Conservation (phyloP, 2,329 filamentous ascomycete species). For the Nemania serpens region DNA sequence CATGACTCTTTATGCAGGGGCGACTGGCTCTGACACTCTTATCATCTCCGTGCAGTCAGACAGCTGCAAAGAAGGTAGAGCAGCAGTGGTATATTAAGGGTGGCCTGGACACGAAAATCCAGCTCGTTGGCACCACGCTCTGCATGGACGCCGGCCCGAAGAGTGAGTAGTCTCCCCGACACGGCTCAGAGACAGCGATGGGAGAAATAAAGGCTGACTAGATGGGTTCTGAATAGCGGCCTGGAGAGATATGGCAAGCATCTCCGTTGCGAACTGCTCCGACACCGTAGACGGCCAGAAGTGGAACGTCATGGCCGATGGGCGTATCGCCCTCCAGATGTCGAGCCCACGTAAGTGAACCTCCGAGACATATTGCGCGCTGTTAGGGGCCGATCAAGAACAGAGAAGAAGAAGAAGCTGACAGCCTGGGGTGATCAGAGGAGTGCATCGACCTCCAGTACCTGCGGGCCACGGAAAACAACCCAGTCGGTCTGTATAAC, state of each 20-base stretch:
- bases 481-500: constrained; percentile 47
- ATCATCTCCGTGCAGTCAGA: constrained; percentile 37
- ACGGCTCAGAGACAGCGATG: background rate
- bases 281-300: constrained; percentile 43
- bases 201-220: background rate
- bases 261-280: constrained; percentile 43
- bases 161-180: constrained; percentile 25
- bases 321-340: constrained; percentile 44
- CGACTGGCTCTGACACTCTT: background rate
- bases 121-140: constrained; percentile 45
- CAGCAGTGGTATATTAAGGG: constrained; percentile 49
- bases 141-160: constrained; percentile 48
- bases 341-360: constrained; percentile 43
- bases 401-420: background rate
- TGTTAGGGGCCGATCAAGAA: background rate
- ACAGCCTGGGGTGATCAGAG: constrained; percentile 35
- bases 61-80: constrained; percentile 40
- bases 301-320: constrained; percentile 46
- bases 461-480: constrained; percentile 48
- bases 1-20: background rate
- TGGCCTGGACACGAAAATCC: constrained; percentile 43
- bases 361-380: background rate
- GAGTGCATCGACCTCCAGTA: constrained; percentile 49
- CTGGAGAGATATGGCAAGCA: constrained; percentile 48
- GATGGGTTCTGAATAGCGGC: constrained; percentile 36